Evolutionary conservation across 805 yeast species (phyloP).

Genomic region (Nakazawaea sp.): DNA sequence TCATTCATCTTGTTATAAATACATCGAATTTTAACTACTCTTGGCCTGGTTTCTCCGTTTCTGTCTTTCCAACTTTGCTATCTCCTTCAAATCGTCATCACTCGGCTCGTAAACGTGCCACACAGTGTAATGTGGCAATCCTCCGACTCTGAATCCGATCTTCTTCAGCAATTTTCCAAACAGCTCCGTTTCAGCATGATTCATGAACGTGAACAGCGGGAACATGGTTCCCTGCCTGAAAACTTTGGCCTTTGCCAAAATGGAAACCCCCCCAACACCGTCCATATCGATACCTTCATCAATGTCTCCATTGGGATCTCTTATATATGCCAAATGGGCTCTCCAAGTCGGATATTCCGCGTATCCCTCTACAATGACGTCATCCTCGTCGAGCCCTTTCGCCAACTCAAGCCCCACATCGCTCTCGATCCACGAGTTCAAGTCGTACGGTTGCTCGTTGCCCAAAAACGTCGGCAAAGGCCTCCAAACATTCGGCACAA

Average conservation of each 20-base stretch:
- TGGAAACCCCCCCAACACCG: conserved; percentile 86
- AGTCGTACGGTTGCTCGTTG: conserved; percentile 88
- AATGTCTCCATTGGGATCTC: conserved; percentile 54
- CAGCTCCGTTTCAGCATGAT: conserved; percentile 86
- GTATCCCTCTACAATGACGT: conserved; percentile 83
- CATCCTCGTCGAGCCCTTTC: conserved; percentile 60
- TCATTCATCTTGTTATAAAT: too few relatives aligned
- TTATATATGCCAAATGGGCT: conserved; percentile 69
- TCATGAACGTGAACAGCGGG: conserved; percentile 78
- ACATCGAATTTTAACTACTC: too few relatives aligned
- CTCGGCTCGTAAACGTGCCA: conserved; percentile 93
- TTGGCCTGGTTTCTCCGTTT: conserved; percentile 5
- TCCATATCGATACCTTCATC: conserved; percentile 64
- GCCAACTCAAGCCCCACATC: conserved; percentile 70
- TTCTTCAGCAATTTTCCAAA: conserved; percentile 74
- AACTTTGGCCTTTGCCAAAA: conserved; percentile 64
- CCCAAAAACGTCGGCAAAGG: conserved; percentile 92
- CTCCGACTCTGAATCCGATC: conserved; percentile 81
- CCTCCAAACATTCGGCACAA: conserved; percentile 92
- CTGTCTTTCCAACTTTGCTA: conserved; percentile 50
- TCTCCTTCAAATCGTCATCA: conserved; percentile 70
- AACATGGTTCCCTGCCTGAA: conserved; percentile 77
- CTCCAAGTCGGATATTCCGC: conserved; percentile 85
- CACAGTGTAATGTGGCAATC: conserved; percentile 81
- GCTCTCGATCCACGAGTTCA: conserved; percentile 94